Evolutionary conservation across 2,329 filamentous ascomycete genomes (phyloP).

Genomic region (Davidsoniella australis): DNA sequence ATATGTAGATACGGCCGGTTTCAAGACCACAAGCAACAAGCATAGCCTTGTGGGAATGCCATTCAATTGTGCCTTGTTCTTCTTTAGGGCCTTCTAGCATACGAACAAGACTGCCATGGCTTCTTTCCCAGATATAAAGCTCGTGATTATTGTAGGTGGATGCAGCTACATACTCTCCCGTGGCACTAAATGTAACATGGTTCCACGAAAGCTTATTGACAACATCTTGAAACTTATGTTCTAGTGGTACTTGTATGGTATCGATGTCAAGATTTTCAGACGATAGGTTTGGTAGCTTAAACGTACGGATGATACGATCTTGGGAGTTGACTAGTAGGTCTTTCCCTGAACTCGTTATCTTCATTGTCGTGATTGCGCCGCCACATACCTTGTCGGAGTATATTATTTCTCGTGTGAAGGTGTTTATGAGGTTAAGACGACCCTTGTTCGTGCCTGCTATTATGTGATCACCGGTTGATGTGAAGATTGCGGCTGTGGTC

Average conservation of each 20-base stretch:
- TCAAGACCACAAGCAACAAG: conserved; percentile 86
- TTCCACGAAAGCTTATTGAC: conserved; percentile 95
- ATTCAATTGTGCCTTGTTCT: conserved; percentile 90
- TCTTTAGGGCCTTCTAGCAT: conserved; percentile 95
- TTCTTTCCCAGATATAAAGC: conserved; percentile 94
- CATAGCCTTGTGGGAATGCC: conserved; percentile 79
- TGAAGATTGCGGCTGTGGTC: conserved; percentile 85
- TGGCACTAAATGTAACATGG: conserved; percentile 85
- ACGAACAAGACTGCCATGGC: conserved; percentile 82
- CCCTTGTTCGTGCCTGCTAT: conserved; percentile 89
- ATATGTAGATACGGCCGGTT: conserved; percentile 83
- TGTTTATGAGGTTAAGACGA: conserved; percentile 88
- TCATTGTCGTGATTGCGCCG: conserved; percentile 74
- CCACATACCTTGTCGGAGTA: conserved; percentile 79
- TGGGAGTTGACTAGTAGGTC: conserved; percentile 85
- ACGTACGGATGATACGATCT: conserved; percentile 85
- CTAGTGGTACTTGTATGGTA: conserved; percentile 74
- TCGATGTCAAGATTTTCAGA: conserved; percentile 58
- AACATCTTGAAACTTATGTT: conserved; percentile 97
- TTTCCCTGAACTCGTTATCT: conserved; percentile 67
- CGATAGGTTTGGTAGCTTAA: conserved; percentile 67
- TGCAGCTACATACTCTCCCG: conserved; percentile 87
- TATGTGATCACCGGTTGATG: conserved; percentile 69
- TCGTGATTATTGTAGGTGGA: conserved; percentile 98
- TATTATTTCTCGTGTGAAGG: conserved; percentile 61